A percentile compares a stretch with the other conserved stretches of the same genome.
Conservation (phyloP, 768 basidiomycete genomes). For the Pholiota microspora region DNA sequence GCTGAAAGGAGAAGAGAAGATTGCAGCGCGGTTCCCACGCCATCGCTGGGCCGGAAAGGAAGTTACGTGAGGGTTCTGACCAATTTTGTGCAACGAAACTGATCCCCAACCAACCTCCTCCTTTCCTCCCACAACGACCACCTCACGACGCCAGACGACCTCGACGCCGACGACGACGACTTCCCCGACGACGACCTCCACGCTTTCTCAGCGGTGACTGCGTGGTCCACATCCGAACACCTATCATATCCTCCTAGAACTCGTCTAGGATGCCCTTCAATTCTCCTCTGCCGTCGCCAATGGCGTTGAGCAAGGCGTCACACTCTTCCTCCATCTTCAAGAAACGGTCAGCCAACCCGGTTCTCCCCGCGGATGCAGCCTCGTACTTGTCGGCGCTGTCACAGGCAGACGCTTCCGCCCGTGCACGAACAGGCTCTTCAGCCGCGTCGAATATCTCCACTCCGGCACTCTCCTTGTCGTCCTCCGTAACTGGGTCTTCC, state of each 20-base stretch:
- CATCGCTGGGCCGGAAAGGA: background rate
- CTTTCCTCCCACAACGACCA: background rate
- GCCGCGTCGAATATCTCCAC: constrained; percentile 25
- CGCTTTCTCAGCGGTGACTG: background rate
- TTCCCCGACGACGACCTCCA: background rate
- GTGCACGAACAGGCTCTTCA: constrained; percentile 39
- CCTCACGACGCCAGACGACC: background rate
- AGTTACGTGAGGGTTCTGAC: background rate
- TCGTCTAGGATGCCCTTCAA: constrained; percentile 16
- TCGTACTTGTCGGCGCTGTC: constrained; percentile 43
- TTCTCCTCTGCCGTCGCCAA: constrained; percentile 48
- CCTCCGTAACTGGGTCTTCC: constrained; percentile 65
- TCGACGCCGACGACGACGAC: background rate
- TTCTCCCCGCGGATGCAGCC: constrained; percentile 36
- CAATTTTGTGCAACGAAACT: background rate
- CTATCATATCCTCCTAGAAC: background rate
- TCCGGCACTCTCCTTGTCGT: constrained; percentile 72
- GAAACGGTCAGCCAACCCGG: constrained; percentile 40
- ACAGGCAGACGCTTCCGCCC: constrained; percentile 63
- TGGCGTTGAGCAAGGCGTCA: constrained; percentile 54
- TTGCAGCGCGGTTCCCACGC: background rate
- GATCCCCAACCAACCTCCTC: background rate
- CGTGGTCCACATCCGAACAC: background rate
- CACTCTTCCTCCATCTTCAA: constrained; percentile 58
- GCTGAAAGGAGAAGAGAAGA: background rate